Conservation (phyloP, 2,329 filamentous ascomycete species). For the Clonostachys chloroleuca region DNA sequence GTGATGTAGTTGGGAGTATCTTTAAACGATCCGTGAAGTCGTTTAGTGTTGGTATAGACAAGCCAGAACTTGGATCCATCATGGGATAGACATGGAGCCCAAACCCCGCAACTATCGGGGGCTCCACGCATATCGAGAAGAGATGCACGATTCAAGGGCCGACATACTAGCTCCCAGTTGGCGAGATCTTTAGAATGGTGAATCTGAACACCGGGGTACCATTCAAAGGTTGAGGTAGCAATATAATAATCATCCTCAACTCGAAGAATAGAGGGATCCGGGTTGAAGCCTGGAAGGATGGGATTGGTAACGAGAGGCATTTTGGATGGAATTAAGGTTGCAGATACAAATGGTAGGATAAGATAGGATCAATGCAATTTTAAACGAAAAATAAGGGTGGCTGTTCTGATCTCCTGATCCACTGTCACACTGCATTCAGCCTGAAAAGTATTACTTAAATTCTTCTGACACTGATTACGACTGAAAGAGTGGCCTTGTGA, state of each 20-base stretch:
- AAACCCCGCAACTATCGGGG: conserved; percentile 56
- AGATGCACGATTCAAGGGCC: conserved; percentile 41
- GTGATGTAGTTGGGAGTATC: conserved; percentile 63
- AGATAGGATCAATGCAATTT: too few relatives aligned
- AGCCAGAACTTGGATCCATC: conserved; percentile 58
- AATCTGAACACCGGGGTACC: conserved; percentile 51
- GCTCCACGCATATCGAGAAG: conserved; percentile 54
- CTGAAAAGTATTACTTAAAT: too few relatives aligned
- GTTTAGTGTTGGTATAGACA: conserved; percentile 63
- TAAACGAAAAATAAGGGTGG: too few relatives aligned
- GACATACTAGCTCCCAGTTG: conserved; percentile 42
- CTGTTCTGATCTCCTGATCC: too few relatives aligned
- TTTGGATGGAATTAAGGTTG: background rate
- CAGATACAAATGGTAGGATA: too few relatives aligned
- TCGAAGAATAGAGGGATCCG: conserved; percentile 48
- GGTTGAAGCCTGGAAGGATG: conserved; percentile 52
- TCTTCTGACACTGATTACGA: too few relatives aligned
- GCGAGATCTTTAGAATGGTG: conserved; percentile 48
- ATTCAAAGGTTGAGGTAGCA: conserved; percentile 51
- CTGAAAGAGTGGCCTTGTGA: too few relatives aligned
- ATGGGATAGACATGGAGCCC: conserved; percentile 60
- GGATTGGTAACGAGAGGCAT: conserved; percentile 48
- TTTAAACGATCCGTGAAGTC: conserved; percentile 62
- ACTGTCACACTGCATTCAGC: too few relatives aligned
- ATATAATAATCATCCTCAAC: conserved; percentile 51